These are phyloP conservation scores for Tricholoma terreum DNA, from an alignment of 768 basidiomycete species.

Conservation along the genomic window DNA sequence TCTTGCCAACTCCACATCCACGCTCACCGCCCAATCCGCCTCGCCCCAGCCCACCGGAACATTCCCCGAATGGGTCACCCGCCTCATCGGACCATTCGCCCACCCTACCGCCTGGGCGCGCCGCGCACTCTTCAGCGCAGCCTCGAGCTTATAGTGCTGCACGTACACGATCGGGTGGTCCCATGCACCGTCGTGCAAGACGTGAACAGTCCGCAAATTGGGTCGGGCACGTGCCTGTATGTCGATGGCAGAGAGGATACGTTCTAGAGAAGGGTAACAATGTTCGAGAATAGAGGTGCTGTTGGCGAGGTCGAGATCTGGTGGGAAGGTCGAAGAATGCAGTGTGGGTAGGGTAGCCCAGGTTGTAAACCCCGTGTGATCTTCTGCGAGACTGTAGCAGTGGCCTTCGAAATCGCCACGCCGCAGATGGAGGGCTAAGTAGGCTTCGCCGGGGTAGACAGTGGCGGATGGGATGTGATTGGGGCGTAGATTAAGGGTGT, in stretches of 20 bases:
- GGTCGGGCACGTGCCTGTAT: slow-evolving; percentile 32
- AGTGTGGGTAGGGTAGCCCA: slow-evolving; percentile 46
- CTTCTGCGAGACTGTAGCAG: slow-evolving; percentile 34
- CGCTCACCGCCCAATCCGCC: slow-evolving; percentile 40
- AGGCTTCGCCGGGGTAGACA: slow-evolving; percentile 27
- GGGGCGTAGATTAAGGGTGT: slow-evolving; percentile 30
- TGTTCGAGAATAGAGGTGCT: slow-evolving; percentile 38
- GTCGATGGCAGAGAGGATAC: slow-evolving; percentile 39
- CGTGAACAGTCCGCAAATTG: slow-evolving; percentile 36
- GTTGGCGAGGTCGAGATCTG: slow-evolving; percentile 34
- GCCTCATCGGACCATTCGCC: slow-evolving; percentile 39
- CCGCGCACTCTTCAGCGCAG: slow-evolving; percentile 31
- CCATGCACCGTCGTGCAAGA: slow-evolving; percentile 47
- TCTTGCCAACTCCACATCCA: slow-evolving; percentile 45
- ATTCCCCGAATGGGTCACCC: slow-evolving; percentile 40
- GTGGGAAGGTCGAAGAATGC: slow-evolving; percentile 27
- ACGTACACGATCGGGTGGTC: slow-evolving; percentile 44
- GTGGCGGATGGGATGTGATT: slow-evolving; percentile 14
- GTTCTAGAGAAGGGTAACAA: slow-evolving; percentile 40
- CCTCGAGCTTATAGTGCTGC: slow-evolving; percentile 38
- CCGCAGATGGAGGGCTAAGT: slow-evolving; percentile 46
- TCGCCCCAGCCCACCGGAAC: slow-evolving; percentile 36
- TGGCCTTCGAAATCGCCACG: slow-evolving; percentile 45
- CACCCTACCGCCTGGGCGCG: slow-evolving; percentile 36
- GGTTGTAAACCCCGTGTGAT: slow-evolving; percentile 40